Evolutionary conservation across 768 basidiomycete genomes (phyloP).

Genomic region (Rhizopogon vesiculosus): DNA sequence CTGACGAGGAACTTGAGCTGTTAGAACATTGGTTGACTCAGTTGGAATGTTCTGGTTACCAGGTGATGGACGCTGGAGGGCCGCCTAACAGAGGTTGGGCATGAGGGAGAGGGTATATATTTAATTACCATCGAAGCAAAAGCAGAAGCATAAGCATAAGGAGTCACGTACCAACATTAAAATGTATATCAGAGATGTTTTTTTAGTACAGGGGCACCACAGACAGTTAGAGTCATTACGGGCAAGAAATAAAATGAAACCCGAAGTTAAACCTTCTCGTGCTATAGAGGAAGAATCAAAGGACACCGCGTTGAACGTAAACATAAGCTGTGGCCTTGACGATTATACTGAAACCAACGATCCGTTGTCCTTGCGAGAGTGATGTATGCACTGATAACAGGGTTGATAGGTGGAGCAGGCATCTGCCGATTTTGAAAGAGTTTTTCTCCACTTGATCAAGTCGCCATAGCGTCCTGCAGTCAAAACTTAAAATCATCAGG

Average conservation of each 20-base stretch:
- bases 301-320: not conserved
- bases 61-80: not conserved
- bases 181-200: not conserved
- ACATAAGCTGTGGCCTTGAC: not conserved
- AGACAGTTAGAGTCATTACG: not conserved
- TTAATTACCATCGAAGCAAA: not conserved
- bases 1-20: not conserved
- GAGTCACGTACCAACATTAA: not conserved
- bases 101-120: not conserved
- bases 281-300: not conserved
- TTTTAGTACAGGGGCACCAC: no score
- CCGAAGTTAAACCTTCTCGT: not conserved
- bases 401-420: no score
- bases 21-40: not conserved
- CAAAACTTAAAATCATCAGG: not conserved
- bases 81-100: not conserved
- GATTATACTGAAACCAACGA: not conserved
- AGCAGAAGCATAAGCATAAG: not conserved
- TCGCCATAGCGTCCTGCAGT: not conserved
- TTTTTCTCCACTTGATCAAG: no score
- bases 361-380: not conserved
- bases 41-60: not conserved
- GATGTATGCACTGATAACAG: no score
- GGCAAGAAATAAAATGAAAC: not conserved
- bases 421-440: not conserved